Percentiles rank a stretch among this genome's conserved stretches.
Evolutionary conservation across 768 basidiomycete species (phyloP).

Genomic region (Lactarius akahatsu): DNA sequence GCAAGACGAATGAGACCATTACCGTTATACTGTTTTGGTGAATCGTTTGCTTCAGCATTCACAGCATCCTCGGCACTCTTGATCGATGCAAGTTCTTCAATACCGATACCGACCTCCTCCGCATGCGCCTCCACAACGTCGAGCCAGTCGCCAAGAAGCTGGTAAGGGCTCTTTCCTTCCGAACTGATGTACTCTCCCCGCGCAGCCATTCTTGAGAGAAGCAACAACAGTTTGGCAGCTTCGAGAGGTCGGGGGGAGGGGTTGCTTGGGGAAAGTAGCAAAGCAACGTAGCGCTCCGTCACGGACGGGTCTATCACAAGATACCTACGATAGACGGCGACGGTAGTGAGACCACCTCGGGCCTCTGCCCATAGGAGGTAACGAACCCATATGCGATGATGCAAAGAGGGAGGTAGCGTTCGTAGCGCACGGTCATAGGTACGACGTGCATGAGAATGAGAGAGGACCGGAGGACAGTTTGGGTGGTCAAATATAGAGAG

Average conservation of each 20-base stretch:
- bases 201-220: slow-evolving; percentile 79
- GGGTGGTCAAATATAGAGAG: slow-evolving; percentile 88
- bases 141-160: slow-evolving; percentile 88
- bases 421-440: slow-evolving; percentile 95
- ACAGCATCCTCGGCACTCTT: slow-evolving; percentile 53
- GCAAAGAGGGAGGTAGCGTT: slow-evolving; percentile 89
- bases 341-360: slow-evolving; percentile 74
- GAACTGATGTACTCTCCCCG: slow-evolving; percentile 81
- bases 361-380: slow-evolving; percentile 92
- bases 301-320: slow-evolving; percentile 76
- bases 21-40: slow-evolving; percentile 24
- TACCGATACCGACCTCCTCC: slow-evolving; percentile 89
- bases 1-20: slow-evolving; percentile 62
- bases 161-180: slow-evolving; percentile 94
- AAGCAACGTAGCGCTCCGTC: slow-evolving; percentile 72
- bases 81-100: slow-evolving; percentile 48
- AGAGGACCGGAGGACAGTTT: slow-evolving; percentile 77
- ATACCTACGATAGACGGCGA: slow-evolving; percentile 85
- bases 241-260: slow-evolving; percentile 79
- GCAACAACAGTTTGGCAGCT: slow-evolving; percentile 87
- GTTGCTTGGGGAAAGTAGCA: slow-evolving; percentile 60
- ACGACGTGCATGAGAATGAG: slow-evolving; percentile 86
- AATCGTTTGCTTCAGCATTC: slow-evolving; percentile 49
- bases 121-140: slow-evolving; percentile 87
- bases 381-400: slow-evolving; percentile 87